Evolutionary conservation across 1,284 basidiomycete species (phyloP).

Genomic region (Ceratobasidium papillatum): DNA sequence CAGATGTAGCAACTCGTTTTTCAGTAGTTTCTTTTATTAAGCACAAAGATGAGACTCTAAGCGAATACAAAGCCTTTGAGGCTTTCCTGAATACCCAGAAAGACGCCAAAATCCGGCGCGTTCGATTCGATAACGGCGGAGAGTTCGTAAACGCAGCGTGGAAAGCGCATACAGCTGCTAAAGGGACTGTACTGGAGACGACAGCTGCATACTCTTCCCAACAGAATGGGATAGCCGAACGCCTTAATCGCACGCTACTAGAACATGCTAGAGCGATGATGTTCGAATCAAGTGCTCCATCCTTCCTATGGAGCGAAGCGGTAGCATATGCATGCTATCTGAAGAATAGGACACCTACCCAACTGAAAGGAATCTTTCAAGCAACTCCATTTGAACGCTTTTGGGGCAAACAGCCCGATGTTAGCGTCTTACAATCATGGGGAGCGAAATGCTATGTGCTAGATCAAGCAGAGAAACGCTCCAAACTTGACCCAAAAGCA

Average conservation of each 20-base stretch:
- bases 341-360: background rate
- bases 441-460: background rate
- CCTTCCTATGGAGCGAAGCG: constrained; percentile 20
- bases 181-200: background rate
- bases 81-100: background rate
- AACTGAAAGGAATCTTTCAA: background rate
- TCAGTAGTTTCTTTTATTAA: constrained; percentile 40
- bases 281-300: background rate
- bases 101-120: background rate
- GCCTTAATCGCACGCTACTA: constrained; percentile 45
- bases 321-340: background rate
- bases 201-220: constrained; percentile 8
- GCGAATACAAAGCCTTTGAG: constrained; percentile 42
- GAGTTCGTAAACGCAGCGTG: background rate
- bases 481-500: background rate
- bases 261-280: constrained; percentile 10
- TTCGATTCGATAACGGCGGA: background rate
- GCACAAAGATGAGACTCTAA: constrained; percentile 47
- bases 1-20: constrained; percentile 46
- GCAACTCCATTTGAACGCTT: background rate
- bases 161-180: background rate
- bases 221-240: constrained; percentile 15
- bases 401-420: background rate
- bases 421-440: background rate
- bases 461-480: background rate